Evolutionary conservation across 192 early-diverging fungal species (phyloP), one percentile per base, ranked within the genome.

Genomic region (Gamsiella multidivaricata): DNA sequence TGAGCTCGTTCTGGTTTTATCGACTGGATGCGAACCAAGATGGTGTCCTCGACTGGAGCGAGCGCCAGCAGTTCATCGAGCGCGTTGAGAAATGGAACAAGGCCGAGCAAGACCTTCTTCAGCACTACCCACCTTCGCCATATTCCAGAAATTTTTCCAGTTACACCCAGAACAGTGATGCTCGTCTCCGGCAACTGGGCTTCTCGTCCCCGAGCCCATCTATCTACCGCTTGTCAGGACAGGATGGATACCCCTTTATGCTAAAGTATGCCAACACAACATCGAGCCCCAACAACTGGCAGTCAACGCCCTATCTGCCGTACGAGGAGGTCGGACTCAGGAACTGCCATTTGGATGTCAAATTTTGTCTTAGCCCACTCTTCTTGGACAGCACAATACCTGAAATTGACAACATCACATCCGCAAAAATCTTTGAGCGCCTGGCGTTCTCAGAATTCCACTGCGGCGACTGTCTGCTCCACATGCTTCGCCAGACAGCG

Each of bases 381-480:
- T 81, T 75, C 60, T 45, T 15, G 18, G 28, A 76, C 47, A 8
- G 14, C 2, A 39, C 54, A 6, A 32, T 60, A 0, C 1, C 46
- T 2, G 39, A 29, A 11, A 26, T 74, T 17, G 61, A 64, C 33
- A 49, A 39, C 33, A 32, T 29, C 0, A 58, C 63, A 0, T 53
- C 72, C 2, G 17, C 4, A 8, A 31, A 49, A 0, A 62, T 81
- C 29, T 81, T 76, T 45, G 36, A 70, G 18, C 54, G 52, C 1
- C 18, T 81, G 22, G 71, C 80, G 14, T 81, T 70, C 32, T 3
- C 54, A 20, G 69, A 70, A 49, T 75, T 61, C 31, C 66, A 70
- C 6, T 81, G 80, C 53, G 80, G 80, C 26, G 80, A 81, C 33
- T 81, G 80, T 50, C 37, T 81, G 14, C 56, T 81, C 20, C 67